Conservation (phyloP, 805 yeast genomes). For the Yarrowia hollandica region DNA sequence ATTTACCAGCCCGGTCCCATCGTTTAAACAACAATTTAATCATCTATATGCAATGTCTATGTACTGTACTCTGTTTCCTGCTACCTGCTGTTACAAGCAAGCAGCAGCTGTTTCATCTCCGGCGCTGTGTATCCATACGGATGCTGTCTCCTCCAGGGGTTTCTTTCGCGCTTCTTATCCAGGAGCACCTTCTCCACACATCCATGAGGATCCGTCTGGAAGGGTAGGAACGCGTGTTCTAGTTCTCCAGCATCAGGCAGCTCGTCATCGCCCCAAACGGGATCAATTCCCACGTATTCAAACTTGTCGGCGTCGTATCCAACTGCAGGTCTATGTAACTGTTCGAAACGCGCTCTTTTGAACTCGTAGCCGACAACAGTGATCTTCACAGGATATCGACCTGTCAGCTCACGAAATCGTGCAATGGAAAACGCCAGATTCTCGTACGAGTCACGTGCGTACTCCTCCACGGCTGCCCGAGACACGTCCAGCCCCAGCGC, state of each 20-base stretch:
- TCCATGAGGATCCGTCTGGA: constrained; percentile 18
- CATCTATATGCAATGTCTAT: constrained; percentile 10
- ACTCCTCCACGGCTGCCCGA: constrained; percentile 12
- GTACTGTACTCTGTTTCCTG: background rate
- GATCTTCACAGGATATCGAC: constrained; percentile 52
- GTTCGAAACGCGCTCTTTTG: constrained; percentile 57
- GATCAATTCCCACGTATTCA: constrained; percentile 25
- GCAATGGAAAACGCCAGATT: constrained; percentile 24
- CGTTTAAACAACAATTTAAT: too few relatives aligned
- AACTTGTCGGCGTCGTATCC: background rate
- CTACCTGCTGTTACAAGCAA: background rate
- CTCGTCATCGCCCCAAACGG: constrained; percentile 18
- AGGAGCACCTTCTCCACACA: background rate
- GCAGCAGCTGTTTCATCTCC: background rate
- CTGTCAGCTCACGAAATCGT: constrained; percentile 46
- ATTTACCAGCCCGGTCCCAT: too few relatives aligned
- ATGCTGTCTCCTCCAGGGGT: constrained; percentile 20
- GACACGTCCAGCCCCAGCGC: background rate
- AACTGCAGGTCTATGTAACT: constrained; percentile 32
- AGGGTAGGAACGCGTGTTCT: constrained; percentile 16
- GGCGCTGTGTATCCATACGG: constrained; percentile 15
- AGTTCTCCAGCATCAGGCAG: background rate
- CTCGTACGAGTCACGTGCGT: constrained; percentile 25
- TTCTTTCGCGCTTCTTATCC: background rate
- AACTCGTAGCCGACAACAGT: constrained; percentile 75